phyloP scores from a whole-genome alignment of 2,329 filamentous ascomycete species.

The Rhynchosporium secalis region DNA sequence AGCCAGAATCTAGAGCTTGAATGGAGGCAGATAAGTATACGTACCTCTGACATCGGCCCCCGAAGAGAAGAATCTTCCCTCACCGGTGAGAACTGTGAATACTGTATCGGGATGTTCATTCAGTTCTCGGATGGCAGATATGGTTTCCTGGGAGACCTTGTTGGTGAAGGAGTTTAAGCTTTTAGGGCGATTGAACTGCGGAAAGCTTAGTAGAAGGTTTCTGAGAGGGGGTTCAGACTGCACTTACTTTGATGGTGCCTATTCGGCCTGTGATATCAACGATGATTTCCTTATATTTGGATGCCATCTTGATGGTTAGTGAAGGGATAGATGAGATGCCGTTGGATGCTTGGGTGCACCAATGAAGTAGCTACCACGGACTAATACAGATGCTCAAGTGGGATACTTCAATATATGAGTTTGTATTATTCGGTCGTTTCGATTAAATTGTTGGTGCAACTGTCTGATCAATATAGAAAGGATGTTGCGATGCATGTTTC shows the following conservation, averaged over 20 bases:
- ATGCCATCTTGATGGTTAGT: slow-evolving; percentile 7
- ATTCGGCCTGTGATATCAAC: slow-evolving; percentile 47
- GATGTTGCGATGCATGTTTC: too few relatives aligned
- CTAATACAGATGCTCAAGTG: not conserved
- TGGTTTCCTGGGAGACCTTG: slow-evolving; percentile 45
- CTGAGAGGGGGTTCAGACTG: not conserved
- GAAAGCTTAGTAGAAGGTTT: slow-evolving; percentile 42
- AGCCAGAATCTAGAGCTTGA: not conserved
- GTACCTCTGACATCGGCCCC: slow-evolving; percentile 49
- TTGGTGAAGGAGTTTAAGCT: slow-evolving; percentile 50
- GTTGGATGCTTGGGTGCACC: not conserved
- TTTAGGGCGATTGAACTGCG: slow-evolving; percentile 50
- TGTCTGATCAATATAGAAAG: not conserved
- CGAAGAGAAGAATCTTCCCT: slow-evolving; percentile 51
- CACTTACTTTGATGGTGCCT: slow-evolving; percentile 46
- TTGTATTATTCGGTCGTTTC: too few relatives aligned
- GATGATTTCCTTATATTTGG: slow-evolving; percentile 45
- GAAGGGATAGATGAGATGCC: not conserved
- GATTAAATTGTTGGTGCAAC: too few relatives aligned
- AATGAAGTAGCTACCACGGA: not conserved
- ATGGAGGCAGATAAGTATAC: not conserved
- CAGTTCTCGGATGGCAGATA: slow-evolving; percentile 46
- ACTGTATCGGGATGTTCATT: slow-evolving; percentile 50
- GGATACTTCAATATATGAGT: not conserved
- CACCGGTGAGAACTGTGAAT: slow-evolving; percentile 52